Conservation (phyloP, 441 rosid genomes). For the Melastoma candidum region DNA sequence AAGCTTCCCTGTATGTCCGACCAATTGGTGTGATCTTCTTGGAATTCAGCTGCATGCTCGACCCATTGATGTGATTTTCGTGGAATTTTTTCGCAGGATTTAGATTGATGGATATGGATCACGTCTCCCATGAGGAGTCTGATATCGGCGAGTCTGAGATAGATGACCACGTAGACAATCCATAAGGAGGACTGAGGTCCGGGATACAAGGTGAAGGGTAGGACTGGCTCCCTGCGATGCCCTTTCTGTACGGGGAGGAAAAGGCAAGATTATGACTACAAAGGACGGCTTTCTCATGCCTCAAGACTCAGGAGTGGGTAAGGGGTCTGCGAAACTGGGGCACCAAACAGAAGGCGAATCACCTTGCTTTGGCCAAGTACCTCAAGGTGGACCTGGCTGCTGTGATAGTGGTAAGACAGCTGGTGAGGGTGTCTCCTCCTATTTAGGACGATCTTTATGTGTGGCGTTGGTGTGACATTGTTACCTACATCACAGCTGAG, state of each 20-base stretch:
- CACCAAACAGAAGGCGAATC: conserved; percentile 66
- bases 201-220: conserved; percentile 49
- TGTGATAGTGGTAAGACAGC: conserved; percentile 17
- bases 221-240: conserved; percentile 52
- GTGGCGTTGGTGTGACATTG: conserved; percentile 80
- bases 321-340: conserved; percentile 59
- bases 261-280: conserved; percentile 65
- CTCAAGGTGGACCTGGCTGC: conserved; percentile 42
- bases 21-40: too few species aligned
- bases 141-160: conserved; percentile 73
- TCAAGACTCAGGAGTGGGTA: conserved; percentile 47
- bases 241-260: conserved; percentile 82
- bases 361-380: conserved; percentile 62
- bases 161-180: conserved; percentile 40
- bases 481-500: conserved; percentile 28
- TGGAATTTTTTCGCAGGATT: too few species aligned
- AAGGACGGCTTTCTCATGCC: conserved; percentile 78
- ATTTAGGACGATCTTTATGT: conserved; percentile 35
- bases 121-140: conserved; percentile 61
- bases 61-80: too few species aligned
- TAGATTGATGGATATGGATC: conserved; percentile 28
- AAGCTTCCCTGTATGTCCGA: too few species aligned
- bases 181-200: conserved; percentile 37
- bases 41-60: too few species aligned
- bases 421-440: conserved; percentile 21